phyloP scores from a whole-genome alignment of 208 protist species.

The Endotrypanum monterogeii region DNA sequence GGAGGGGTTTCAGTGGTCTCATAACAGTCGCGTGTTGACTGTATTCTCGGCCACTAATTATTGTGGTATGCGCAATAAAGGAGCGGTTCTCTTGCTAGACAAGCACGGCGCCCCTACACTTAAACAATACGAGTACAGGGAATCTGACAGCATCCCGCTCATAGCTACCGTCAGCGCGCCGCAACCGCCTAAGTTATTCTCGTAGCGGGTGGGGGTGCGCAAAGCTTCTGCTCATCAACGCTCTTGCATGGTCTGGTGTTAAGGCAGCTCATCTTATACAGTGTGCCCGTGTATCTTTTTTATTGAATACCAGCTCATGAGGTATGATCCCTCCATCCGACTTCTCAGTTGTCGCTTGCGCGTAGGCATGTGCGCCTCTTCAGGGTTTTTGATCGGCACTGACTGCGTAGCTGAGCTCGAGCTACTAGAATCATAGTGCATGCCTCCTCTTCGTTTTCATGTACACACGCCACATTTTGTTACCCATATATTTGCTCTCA shows the following conservation, averaged over 20 bases:
- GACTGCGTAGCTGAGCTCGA: not conserved
- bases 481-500: not conserved
- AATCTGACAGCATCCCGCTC: conserved; percentile 8
- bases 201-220: not conserved
- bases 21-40: conserved; percentile 98
- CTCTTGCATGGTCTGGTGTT: not conserved
- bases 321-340: not conserved
- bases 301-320: not conserved
- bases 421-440: not conserved
- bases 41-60: conserved; percentile 99
- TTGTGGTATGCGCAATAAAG: conserved; percentile 99
- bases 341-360: not conserved
- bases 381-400: too few relatives aligned
- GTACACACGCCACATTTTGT: not conserved
- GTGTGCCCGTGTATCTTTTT: not conserved
- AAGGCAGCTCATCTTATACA: not conserved
- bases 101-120: conserved; percentile 40
- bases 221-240: not conserved
- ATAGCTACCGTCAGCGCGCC: conserved; percentile 15
- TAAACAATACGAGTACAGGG: conserved; percentile 66
- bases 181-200: conserved; percentile 30
- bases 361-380: not conserved
- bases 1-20: conserved; percentile 99
- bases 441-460: not conserved
- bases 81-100: conserved; percentile 93